These are phyloP conservation scores for Cenchrus purpureus DNA, from an alignment of 176 grass and related monocot species.

Conservation along the genomic window DNA sequence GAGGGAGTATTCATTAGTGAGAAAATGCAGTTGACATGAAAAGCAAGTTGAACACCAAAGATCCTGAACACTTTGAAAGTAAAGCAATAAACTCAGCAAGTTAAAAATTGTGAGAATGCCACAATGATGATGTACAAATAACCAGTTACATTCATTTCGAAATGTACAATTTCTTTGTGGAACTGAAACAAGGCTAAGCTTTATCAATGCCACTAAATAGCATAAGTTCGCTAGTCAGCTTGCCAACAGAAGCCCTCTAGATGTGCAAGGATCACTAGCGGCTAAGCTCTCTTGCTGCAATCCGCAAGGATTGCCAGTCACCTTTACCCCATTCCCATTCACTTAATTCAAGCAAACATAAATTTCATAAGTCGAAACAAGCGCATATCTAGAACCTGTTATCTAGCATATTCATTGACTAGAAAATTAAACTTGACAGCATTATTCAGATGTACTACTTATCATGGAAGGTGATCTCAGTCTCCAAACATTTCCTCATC, in stretches of 20 bases:
- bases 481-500: not conserved
- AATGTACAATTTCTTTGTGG: conserved; percentile 9
- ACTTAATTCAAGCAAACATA: not conserved
- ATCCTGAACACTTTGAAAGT: not conserved
- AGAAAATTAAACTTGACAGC: not conserved
- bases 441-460: not conserved
- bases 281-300: not conserved
- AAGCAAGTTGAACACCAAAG: not conserved
- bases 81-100: not conserved
- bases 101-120: not conserved
- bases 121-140: not conserved
- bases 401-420: not conserved
- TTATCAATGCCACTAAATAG: not conserved
- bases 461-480: not conserved
- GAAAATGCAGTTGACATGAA: conserved; percentile 7
- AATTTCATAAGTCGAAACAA: not conserved
- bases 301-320: too few species aligned
- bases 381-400: not conserved
- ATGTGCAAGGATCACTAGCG: not conserved
- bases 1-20: not conserved
- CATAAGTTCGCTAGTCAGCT: not conserved
- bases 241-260: not conserved
- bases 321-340: not conserved
- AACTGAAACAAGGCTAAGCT: not conserved
- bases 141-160: not conserved